Percentiles rank a stretch among this genome's conserved stretches.
Conservation (phyloP, 129 eudicot species). For the Solidago caesia region DNA sequence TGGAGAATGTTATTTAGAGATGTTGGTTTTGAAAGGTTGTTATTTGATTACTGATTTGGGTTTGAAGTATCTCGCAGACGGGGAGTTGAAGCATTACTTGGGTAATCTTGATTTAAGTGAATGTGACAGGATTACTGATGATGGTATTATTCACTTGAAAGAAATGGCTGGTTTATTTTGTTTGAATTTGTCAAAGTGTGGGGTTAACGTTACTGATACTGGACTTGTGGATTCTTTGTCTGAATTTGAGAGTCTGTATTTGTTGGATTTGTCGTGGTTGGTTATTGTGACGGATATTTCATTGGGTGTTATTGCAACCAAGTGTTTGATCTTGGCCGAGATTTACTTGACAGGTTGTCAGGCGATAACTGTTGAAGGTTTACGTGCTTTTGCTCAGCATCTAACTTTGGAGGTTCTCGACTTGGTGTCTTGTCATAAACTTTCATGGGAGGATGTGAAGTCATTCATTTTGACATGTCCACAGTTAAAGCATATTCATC, state of each 20-base stretch:
- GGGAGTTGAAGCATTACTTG: neutral
- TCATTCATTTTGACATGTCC: neutral
- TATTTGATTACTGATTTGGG: neutral
- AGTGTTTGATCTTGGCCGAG: neutral
- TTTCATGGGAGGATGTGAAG: neutral
- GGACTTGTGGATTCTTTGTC: neutral
- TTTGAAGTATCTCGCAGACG: neutral
- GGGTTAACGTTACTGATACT: neutral
- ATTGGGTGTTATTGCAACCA: neutral
- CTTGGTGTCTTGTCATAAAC: neutral
- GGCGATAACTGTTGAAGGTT: neutral
- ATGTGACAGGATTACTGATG: neutral
- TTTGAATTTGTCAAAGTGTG: neutral
- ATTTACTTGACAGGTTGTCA: neutral
- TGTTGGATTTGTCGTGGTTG: neutral
- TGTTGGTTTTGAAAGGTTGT: neutral
- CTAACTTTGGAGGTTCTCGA: neutral
- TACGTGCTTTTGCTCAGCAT: neutral
- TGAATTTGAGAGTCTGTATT: neutral
- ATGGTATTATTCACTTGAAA: neutral
- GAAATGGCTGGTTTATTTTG: neutral
- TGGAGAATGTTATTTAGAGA: neutral
- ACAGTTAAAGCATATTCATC: neutral
- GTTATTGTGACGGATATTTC: neutral
- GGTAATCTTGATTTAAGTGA: neutral